These are phyloP conservation scores for Aristolochia contorta DNA, from an alignment of 164 flowering plant genomes.

Conservation along the genomic window DNA sequence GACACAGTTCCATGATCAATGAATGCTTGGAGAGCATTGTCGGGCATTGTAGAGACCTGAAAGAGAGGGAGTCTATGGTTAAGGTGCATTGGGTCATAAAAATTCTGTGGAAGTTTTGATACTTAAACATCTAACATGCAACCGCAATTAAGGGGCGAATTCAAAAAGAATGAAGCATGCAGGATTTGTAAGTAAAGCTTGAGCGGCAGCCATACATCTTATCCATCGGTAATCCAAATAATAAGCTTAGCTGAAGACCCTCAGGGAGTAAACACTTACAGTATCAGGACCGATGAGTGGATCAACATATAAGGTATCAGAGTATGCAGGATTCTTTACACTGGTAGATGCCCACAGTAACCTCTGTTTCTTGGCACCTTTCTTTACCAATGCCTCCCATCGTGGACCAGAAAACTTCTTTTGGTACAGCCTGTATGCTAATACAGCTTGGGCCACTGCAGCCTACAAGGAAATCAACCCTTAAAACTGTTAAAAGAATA, in stretches of 20 bases:
- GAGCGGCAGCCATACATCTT: no score
- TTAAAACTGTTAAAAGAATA: neutral
- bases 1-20: slow-evolving; percentile 75
- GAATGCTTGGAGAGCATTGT: slow-evolving; percentile 91
- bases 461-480: slow-evolving; percentile 38
- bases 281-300: slow-evolving; percentile 98
- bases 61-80: neutral
- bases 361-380: slow-evolving; percentile 99
- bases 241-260: no score
- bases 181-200: neutral
- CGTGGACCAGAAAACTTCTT: slow-evolving; percentile 98
- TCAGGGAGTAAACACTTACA: slow-evolving; percentile 25
- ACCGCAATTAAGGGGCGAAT: no score
- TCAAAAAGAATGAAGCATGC: no score
- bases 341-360: slow-evolving; percentile 98
- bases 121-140: neutral
- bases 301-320: slow-evolving; percentile 84
- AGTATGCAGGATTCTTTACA: slow-evolving; percentile 95
- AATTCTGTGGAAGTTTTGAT: neutral
- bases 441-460: slow-evolving; percentile 97
- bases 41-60: slow-evolving; percentile 99
- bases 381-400: slow-evolving; percentile 97
- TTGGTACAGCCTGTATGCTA: slow-evolving; percentile 90
- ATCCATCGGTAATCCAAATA: no score
- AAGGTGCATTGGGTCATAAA: neutral